phyloP scores from a whole-genome alignment of 805 yeast species.

The Yarrowia alimentaria region DNA sequence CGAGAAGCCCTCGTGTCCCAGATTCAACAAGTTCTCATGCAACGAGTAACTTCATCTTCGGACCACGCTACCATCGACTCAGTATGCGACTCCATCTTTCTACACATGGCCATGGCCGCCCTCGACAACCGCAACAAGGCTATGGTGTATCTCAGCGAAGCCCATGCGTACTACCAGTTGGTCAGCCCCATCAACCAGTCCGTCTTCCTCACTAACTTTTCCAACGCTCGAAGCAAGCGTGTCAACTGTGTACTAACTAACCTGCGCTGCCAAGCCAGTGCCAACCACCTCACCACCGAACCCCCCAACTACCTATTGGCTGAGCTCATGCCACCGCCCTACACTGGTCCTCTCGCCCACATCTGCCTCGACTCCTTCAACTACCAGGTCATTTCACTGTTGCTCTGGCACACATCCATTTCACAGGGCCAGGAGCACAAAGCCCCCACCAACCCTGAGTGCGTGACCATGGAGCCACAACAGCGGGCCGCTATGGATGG shows the following conservation, averaged over 20 bases:
- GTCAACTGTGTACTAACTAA: conserved; percentile 22
- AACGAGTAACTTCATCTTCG: conserved; percentile 2
- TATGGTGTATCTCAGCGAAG: conserved; percentile 24
- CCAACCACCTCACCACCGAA: conserved; percentile 12
- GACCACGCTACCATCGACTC: conserved; percentile 16
- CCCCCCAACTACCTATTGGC: conserved; percentile 17
- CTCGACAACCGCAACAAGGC: conserved; percentile 24
- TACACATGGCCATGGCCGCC: conserved; percentile 21
- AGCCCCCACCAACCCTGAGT: conserved; percentile 4
- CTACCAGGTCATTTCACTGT: conserved; percentile 16
- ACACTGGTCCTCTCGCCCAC: conserved; percentile 8
- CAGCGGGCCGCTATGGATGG: conserved; percentile 18
- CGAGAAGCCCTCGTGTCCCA: conserved; percentile 17
- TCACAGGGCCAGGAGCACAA: conserved; percentile 11
- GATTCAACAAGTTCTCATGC: conserved; percentile 18
- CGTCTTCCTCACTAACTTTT: too few species aligned
- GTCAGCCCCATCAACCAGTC: too few species aligned
- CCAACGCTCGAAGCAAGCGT: conserved; percentile 14
- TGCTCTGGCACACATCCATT: conserved; percentile 10
- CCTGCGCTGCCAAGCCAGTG: conserved; percentile 12
- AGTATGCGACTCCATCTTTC: conserved; percentile 13
- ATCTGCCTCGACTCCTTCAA: conserved; percentile 20
- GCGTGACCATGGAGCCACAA: conserved; percentile 19
- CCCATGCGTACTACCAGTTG: conserved; percentile 11
- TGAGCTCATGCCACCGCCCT: conserved; percentile 20